These are phyloP conservation scores for Colletotrichum phormii DNA, from an alignment of 2,329 filamentous ascomycete genomes.

Conservation along the genomic window DNA sequence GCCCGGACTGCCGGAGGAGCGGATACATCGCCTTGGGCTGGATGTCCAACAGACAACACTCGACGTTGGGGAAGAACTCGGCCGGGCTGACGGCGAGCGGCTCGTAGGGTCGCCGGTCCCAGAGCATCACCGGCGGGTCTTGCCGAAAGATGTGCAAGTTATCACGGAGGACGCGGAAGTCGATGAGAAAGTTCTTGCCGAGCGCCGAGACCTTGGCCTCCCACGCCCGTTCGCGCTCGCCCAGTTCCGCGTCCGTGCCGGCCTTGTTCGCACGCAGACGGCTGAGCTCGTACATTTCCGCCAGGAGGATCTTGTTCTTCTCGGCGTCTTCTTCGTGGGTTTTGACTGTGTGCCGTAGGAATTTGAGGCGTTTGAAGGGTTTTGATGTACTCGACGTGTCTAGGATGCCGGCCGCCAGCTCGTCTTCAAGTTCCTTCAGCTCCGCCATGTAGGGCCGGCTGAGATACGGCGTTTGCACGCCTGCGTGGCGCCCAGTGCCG, in stretches of 20 bases:
- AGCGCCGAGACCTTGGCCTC: slow-evolving; percentile 47
- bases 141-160: slow-evolving; percentile 64
- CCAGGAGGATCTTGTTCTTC: slow-evolving; percentile 47
- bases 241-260: slow-evolving; percentile 41
- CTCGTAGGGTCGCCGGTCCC: slow-evolving; percentile 79
- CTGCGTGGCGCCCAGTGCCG: slow-evolving; percentile 42
- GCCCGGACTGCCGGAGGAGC: slow-evolving; percentile 59
- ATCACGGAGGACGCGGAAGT: slow-evolving; percentile 59
- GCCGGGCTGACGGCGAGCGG: slow-evolving; percentile 67
- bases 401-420: slow-evolving; percentile 38
- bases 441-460: slow-evolving; percentile 56
- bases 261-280: slow-evolving; percentile 39
- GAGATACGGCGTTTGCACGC: slow-evolving; percentile 42
- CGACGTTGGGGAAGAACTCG: slow-evolving; percentile 76
- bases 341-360: slow-evolving; percentile 44
- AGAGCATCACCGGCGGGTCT: slow-evolving; percentile 66
- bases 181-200: slow-evolving; percentile 47
- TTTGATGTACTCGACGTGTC: neutral
- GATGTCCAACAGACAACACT: slow-evolving; percentile 73
- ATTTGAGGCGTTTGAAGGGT: slow-evolving; percentile 40
- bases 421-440: slow-evolving; percentile 52
- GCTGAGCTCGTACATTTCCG: slow-evolving; percentile 44
- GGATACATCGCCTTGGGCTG: slow-evolving; percentile 68
- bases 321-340: slow-evolving; percentile 38
- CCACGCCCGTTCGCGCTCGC: slow-evolving; percentile 47